A percentile compares a stretch with the other conserved stretches of the same genome.
These are phyloP conservation scores for Calonectria hongkongensis DNA, from an alignment of 2,329 filamentous ascomycete genomes.

Conservation along the genomic window DNA sequence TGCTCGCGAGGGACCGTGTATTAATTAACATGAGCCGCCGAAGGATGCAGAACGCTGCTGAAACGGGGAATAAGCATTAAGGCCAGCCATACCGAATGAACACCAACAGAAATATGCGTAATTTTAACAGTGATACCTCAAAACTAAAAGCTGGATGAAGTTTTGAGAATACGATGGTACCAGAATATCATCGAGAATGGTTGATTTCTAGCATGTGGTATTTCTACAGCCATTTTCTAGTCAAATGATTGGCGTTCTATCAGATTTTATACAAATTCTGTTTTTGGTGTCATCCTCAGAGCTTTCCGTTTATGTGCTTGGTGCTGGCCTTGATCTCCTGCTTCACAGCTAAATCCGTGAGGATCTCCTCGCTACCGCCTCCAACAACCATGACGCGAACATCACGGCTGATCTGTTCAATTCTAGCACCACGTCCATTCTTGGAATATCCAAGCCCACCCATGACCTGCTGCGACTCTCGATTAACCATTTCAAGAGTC, in stretches of 20 bases:
- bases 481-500: constrained; percentile 36
- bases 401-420: constrained; percentile 73
- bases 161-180: no score
- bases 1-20: not conserved
- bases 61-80: not conserved
- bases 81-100: not conserved
- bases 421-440: constrained; percentile 66
- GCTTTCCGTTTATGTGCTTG: not conserved
- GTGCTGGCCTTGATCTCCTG: constrained; percentile 62
- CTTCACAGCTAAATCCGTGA: constrained; percentile 70
- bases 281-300: not conserved
- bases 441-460: constrained; percentile 72
- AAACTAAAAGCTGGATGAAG: no score
- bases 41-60: no score
- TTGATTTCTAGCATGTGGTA: not conserved
- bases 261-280: not conserved
- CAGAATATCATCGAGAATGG: no score
- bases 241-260: not conserved
- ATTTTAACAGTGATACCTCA: not conserved
- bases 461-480: constrained; percentile 72
- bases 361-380: constrained; percentile 74
- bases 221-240: not conserved
- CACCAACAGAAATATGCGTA: no score
- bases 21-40: not conserved
- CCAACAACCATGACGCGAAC: constrained; percentile 69